phyloP scores from a whole-genome alignment of 148 eudicot genomes.

The Spergularia marina region DNA sequence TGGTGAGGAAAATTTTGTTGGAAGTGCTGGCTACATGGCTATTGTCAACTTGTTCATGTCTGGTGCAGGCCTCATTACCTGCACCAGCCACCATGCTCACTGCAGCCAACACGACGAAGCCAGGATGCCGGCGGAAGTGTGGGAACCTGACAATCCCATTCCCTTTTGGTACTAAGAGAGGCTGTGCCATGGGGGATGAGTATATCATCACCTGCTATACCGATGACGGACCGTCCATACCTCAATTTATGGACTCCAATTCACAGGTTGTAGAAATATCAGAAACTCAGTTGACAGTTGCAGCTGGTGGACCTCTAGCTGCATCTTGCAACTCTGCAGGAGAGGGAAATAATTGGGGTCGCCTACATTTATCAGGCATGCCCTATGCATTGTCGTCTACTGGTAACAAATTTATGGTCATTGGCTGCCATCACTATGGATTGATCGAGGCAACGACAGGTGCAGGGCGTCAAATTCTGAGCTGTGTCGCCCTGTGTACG shows the following conservation, averaged over 20 bases:
- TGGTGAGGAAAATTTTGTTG: not conserved
- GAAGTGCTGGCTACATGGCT: not conserved
- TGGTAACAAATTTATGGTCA: conserved; percentile 24
- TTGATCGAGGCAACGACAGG: conserved; percentile 18
- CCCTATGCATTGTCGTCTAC: conserved; percentile 12
- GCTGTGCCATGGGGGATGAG: conserved; percentile 20
- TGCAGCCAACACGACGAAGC: conserved; percentile 16
- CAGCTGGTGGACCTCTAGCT: conserved; percentile 6
- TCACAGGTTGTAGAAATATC: conserved; percentile 18
- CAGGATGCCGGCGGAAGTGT: conserved; percentile 25
- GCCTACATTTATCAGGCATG: not conserved
- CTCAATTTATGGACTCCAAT: not conserved
- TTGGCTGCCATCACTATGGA: conserved; percentile 29
- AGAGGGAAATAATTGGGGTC: not conserved
- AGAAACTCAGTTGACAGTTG: conserved; percentile 15
- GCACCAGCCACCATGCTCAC: conserved; percentile 18
- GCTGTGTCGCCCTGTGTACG: conserved; percentile 28
- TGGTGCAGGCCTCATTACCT: not conserved
- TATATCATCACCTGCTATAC: conserved; percentile 13
- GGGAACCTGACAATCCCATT: conserved; percentile 29
- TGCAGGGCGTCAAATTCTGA: conserved; percentile 12
- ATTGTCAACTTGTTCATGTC: conserved; percentile 3
- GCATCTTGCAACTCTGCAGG: conserved; percentile 8
- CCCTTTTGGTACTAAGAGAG: conserved; percentile 24
- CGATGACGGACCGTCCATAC: not conserved